phyloP scores from a whole-genome alignment of 306 rosid species.

The Amphicarpaea edgeworthii region DNA sequence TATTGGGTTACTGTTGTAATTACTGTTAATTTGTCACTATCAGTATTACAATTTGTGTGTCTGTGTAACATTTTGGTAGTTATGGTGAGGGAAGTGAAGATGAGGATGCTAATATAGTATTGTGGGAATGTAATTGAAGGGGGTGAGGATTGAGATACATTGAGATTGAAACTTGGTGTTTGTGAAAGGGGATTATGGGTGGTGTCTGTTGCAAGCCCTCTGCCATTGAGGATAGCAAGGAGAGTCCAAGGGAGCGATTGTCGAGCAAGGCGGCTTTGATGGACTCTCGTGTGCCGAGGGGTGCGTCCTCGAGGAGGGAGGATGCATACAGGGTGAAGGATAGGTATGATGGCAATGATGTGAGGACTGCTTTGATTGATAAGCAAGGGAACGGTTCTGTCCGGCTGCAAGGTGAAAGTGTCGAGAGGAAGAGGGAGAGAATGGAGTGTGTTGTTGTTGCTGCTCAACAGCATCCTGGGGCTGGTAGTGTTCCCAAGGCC shows the following conservation, averaged over 20 bases:
- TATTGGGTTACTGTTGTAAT: conserved; percentile 44
- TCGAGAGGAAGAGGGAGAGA: conserved; percentile 90
- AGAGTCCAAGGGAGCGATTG: conserved; percentile 85
- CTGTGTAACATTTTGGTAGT: conserved; percentile 38
- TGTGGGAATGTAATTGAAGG: conserved; percentile 52
- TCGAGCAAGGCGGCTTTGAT: conserved; percentile 63
- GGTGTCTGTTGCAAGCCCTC: conserved; percentile 88
- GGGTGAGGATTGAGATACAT: conserved; percentile 42
- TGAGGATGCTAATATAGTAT: conserved; percentile 44
- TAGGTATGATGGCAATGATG: conserved; percentile 67
- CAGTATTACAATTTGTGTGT: conserved; percentile 23
- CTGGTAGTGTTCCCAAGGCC: conserved; percentile 82
- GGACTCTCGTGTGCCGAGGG: conserved; percentile 62
- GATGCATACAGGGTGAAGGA: conserved; percentile 74
- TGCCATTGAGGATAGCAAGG: conserved; percentile 96
- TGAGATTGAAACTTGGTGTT: conserved; percentile 58
- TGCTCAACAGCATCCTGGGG: conserved; percentile 71
- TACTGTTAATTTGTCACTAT: too few species aligned
- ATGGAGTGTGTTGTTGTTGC: conserved; percentile 60
- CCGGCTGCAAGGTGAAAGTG: conserved; percentile 59
- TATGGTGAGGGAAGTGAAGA: conserved; percentile 45
- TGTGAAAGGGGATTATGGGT: conserved; percentile 73
- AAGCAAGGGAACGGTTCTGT: conserved; percentile 73
- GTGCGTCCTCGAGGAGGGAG: conserved; percentile 82
- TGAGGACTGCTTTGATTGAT: conserved; percentile 64